These are phyloP conservation scores for Starmerella roubikii DNA, from an alignment of 805 yeast species.

Conservation along the genomic window DNA sequence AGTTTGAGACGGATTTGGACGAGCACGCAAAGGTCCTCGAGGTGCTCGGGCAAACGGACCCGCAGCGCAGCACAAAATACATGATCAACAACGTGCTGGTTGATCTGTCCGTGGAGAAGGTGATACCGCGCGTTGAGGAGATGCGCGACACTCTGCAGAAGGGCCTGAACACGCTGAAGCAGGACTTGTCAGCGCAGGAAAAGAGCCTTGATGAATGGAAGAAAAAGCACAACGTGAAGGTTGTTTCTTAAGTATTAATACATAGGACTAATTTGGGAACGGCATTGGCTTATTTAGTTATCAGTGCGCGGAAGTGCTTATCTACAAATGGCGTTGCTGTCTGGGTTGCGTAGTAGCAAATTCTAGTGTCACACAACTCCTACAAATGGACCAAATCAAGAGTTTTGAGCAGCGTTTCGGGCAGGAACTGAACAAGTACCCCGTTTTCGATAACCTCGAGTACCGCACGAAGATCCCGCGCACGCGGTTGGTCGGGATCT, in stretches of 20 bases:
- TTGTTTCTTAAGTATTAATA: constrained; percentile 29
- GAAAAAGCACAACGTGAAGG: constrained; percentile 36
- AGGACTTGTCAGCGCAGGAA: constrained; percentile 31
- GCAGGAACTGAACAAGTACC: constrained; percentile 26
- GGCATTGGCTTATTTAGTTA: not conserved
- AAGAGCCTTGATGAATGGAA: constrained; percentile 38
- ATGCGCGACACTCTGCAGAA: constrained; percentile 39
- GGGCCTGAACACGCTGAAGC: constrained; percentile 29
- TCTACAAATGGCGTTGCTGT: no score
- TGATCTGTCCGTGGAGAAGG: constrained; percentile 69
- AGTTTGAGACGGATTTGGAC: constrained; percentile 31
- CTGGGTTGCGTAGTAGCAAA: no score
- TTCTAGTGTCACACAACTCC: no score
- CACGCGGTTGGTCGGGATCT: constrained; percentile 66
- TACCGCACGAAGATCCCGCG: constrained; percentile 42
- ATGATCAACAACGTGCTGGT: constrained; percentile 91
- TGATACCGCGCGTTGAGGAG: constrained; percentile 44
- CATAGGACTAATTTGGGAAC: not conserved
- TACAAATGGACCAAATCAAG: constrained; percentile 7
- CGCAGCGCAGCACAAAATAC: constrained; percentile 66
- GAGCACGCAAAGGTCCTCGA: constrained; percentile 43
- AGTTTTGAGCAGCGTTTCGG: constrained; percentile 13
- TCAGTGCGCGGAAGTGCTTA: not conserved
- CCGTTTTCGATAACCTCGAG: constrained; percentile 25
- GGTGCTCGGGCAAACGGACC: constrained; percentile 39